phyloP scores from a whole-genome alignment of 257 asterid species.

The Ehretia macrophylla region DNA sequence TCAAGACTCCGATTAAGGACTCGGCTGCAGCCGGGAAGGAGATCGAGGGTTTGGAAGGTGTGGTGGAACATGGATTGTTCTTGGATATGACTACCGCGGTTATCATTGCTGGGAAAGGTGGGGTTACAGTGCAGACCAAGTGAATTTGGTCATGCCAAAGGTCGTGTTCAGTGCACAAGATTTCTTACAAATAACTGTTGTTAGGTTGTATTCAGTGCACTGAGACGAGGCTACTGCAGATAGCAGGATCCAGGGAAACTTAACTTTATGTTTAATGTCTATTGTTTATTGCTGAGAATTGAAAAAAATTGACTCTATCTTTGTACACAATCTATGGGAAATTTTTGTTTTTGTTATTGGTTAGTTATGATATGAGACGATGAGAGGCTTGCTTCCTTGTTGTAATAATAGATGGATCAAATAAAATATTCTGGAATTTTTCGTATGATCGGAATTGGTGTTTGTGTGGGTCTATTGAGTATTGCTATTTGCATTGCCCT shows the following conservation, averaged over 20 bases:
- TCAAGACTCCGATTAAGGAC: constrained; percentile 81
- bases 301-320: too few relatives aligned
- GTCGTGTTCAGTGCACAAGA: not conserved
- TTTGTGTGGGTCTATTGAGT: too few relatives aligned
- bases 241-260: not conserved
- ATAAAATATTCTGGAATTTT: too few relatives aligned
- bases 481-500: not conserved
- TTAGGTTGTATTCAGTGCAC: too few relatives aligned
- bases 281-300: too few relatives aligned
- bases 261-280: not conserved
- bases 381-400: not conserved
- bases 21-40: constrained; percentile 65
- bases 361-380: not conserved
- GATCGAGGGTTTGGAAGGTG: constrained; percentile 69
- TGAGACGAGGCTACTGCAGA: too few relatives aligned
- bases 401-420: not conserved
- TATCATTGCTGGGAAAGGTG: constrained; percentile 69
- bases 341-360: not conserved
- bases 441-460: not conserved
- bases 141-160: constrained; percentile 12
- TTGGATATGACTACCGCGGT: constrained; percentile 61
- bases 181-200: too few relatives aligned
- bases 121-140: constrained; percentile 59
- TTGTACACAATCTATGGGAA: too few relatives aligned
- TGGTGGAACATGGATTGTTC: constrained; percentile 73